These are phyloP conservation scores for Maudiozyma bulderi DNA, from an alignment of 805 yeast genomes.

Conservation along the genomic window DNA sequence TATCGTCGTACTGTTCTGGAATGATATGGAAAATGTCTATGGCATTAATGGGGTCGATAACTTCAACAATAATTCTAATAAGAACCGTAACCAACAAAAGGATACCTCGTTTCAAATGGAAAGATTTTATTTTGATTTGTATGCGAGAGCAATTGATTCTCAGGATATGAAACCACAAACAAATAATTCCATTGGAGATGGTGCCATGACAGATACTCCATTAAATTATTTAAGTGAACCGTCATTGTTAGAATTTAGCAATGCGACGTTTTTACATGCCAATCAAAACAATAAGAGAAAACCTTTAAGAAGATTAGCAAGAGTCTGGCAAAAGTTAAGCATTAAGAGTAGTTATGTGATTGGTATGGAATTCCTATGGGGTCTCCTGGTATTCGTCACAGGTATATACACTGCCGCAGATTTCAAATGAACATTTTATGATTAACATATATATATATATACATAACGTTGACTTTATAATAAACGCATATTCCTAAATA, in stretches of 20 bases:
- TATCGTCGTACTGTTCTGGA: slow-evolving; percentile 19
- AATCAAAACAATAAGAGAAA: not conserved
- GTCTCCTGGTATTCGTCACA: slow-evolving; percentile 8
- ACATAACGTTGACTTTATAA: not conserved
- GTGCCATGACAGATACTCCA: not conserved
- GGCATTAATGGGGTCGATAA: not conserved
- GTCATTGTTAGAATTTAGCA: not conserved
- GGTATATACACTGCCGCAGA: slow-evolving; percentile 9
- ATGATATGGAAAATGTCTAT: slow-evolving; percentile 11
- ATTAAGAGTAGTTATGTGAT: slow-evolving; percentile 11
- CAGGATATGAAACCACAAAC: not conserved
- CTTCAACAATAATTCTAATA: too few species aligned
- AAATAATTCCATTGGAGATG: not conserved
- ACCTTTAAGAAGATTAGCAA: not conserved
- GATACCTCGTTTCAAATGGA: not conserved
- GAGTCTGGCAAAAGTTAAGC: slow-evolving; percentile 12
- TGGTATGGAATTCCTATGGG: slow-evolving; percentile 13
- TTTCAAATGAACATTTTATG: not conserved
- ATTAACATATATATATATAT: not conserved
- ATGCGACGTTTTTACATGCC: not conserved
- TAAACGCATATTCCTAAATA: too few species aligned
- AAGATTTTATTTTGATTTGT: not conserved
- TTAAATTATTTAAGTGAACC: not conserved
- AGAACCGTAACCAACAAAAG: not conserved
- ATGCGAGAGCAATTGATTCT: not conserved